Percentiles rank a stretch among this genome's conserved stretches.
Evolutionary conservation across 805 yeast species (phyloP).

Genomic region (Metschnikowia dekortorum): DNA sequence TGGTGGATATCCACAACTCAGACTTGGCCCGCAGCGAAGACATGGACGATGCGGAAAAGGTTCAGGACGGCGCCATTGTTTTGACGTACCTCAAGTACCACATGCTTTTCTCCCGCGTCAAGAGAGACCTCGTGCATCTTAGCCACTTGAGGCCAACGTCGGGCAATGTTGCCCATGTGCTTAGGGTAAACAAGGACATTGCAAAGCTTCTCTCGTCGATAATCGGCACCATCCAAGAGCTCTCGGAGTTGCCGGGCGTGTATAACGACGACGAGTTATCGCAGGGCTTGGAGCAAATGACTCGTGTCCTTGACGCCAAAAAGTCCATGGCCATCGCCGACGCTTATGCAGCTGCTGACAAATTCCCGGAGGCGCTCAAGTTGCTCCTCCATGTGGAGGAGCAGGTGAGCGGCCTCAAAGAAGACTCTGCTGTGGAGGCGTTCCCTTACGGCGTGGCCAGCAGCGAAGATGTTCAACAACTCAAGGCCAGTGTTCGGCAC

Average conservation of each 20-base stretch:
- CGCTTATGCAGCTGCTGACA: slow-evolving; percentile 37
- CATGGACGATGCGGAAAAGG: slow-evolving; percentile 51
- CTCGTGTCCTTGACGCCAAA: slow-evolving; percentile 42
- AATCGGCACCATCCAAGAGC: slow-evolving; percentile 48
- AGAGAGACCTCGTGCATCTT: slow-evolving; percentile 61
- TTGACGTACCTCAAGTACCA: slow-evolving; percentile 72
- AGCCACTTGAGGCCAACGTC: slow-evolving; percentile 21
- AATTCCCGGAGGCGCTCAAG: slow-evolving; percentile 46
- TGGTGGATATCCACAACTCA: slow-evolving; percentile 54
- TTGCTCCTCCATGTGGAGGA: slow-evolving; percentile 27
- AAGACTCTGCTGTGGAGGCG: slow-evolving; percentile 28
- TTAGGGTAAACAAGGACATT: slow-evolving; percentile 32
- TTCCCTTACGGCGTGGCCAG: slow-evolving; percentile 42
- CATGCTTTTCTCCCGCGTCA: slow-evolving; percentile 58
- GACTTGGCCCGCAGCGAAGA: slow-evolving; percentile 48
- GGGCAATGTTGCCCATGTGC: slow-evolving; percentile 6
- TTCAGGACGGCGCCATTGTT: slow-evolving; percentile 69
- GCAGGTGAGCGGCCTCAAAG: slow-evolving; percentile 12
- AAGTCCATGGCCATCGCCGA: slow-evolving; percentile 44
- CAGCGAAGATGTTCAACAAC: slow-evolving; percentile 26
- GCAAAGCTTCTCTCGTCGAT: slow-evolving; percentile 50
- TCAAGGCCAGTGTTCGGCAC: slow-evolving; percentile 18
- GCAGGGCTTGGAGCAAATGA: slow-evolving; percentile 49
- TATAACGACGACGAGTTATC: slow-evolving; percentile 72
- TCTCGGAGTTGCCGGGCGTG: slow-evolving; percentile 87